Evolutionary conservation across 1,139 yeast species (phyloP), one percentile per base, ranked within the genome.

Genomic region (Pichia kudriavzevii): DNA sequence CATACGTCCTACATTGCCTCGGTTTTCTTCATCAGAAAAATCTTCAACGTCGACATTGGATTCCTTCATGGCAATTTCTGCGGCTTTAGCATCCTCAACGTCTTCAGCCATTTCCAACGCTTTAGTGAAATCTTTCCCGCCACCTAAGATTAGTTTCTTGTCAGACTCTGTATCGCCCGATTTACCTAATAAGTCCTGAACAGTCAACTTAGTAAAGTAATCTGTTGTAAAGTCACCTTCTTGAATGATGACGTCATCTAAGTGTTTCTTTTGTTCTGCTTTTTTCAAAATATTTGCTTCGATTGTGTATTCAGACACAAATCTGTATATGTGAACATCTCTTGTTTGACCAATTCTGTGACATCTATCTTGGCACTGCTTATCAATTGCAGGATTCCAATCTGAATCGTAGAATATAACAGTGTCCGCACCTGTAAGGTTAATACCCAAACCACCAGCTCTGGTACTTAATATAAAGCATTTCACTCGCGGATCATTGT

Each of bases 301-400:
- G 45, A 93, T 91, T 4, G 98, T 93, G 61, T 76, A 87, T 60
- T 93, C 98, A 16, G 95, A 83, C 21, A 93, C 97, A 61, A 93
- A 82, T 43, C 99, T 68, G 62, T 93, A 93, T 38, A 93, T 91
- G 56, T 93, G 98, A 25, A 93, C 99, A 55, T 93, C 98, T 49
- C 98, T 71, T 16, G 94, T 85, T 56, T 93, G 99, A 4, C 99
- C 99, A 55, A 93, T 93, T 66, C 99, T 80, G 59, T 93, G 99
- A 63, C 98, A 91, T 58, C 99, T 78, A 61, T 93, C 99, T 59
- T 93, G 98, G 63, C 98, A 93, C 59, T 93, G 99, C 55, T 87
- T 85, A 59, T 93, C 99, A 97, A 93, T 93, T 2, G 97, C 95
- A 2, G 99, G 99, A 56, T 93, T 93, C 99, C 99, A 93, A 61